A percentile compares a stretch with the other conserved stretches of the same genome.
Conservation (phyloP, 2,329 filamentous ascomycete species). For the Botryosphaeria dothidea region DNA sequence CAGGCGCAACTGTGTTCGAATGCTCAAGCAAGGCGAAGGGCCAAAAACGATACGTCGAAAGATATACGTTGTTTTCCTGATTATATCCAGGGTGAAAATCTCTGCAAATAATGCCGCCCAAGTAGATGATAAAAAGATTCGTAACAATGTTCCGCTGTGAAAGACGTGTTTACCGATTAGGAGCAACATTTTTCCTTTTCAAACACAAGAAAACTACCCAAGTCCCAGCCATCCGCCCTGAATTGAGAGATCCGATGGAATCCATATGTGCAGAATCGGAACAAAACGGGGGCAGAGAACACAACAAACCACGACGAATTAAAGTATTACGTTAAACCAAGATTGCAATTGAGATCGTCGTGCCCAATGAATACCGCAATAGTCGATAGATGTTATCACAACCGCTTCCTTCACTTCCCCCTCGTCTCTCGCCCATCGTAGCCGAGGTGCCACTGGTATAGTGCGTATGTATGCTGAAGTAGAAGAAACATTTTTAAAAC, state of each 20-base stretch:
- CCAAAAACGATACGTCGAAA: neutral
- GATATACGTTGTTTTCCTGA: neutral
- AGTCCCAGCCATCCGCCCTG: neutral
- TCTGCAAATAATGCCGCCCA: neutral
- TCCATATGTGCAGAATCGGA: neutral
- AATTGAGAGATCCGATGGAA: neutral
- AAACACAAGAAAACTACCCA: neutral
- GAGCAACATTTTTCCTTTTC: neutral
- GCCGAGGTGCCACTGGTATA: constrained; percentile 17
- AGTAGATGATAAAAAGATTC: neutral
- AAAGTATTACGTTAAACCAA: constrained; percentile 1
- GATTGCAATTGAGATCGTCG: neutral
- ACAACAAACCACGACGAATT: constrained; percentile 2
- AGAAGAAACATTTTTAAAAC: neutral
- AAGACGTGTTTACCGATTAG: neutral
- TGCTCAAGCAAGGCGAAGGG: neutral
- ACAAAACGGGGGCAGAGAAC: neutral
- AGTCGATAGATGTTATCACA: neutral
- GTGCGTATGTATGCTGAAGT: constrained; percentile 1
- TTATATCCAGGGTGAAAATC: neutral
- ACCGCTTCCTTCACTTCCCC: neutral
- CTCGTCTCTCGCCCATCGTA: neutral
- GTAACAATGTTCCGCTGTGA: neutral
- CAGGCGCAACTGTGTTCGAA: neutral
- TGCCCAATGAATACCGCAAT: neutral